Conservation (phyloP, 306 rosid genomes). For the Prinsepia uniflora region DNA sequence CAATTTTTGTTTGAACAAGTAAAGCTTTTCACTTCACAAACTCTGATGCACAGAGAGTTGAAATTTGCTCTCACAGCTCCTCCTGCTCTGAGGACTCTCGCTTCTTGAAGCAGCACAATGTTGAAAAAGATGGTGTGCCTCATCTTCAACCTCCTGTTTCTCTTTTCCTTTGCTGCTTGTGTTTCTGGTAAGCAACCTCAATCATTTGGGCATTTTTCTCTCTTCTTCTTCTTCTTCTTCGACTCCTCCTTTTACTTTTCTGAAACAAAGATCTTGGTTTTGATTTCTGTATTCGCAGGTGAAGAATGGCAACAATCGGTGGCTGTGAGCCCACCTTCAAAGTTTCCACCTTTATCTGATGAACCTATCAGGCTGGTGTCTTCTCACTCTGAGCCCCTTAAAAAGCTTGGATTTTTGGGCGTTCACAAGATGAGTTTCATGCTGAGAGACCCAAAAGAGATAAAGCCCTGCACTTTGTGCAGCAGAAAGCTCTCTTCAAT, state of each 20-base stretch:
- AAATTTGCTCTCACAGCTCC: too few species aligned
- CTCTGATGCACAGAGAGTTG: too few species aligned
- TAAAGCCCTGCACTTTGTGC: constrained; percentile 11
- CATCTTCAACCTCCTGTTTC: constrained; percentile 29
- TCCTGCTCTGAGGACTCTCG: too few species aligned
- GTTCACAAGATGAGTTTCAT: constrained; percentile 37
- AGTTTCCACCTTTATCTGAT: constrained; percentile 36
- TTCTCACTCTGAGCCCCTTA: constrained; percentile 43
- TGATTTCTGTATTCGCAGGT: constrained; percentile 35
- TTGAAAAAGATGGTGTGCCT: constrained; percentile 41
- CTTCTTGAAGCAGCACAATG: constrained; percentile 8
- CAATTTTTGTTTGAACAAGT: not conserved
- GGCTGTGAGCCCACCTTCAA: constrained; percentile 38
- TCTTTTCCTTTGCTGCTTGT: constrained; percentile 25
- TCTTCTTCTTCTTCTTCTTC: not conserved
- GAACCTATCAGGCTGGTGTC: constrained; percentile 38
- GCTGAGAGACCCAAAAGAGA: constrained; percentile 21
- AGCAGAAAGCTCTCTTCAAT: constrained; percentile 53
- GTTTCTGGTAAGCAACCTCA: constrained; percentile 41
- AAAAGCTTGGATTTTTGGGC: constrained; percentile 51
- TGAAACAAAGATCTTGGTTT: not conserved
- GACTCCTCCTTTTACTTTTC: not conserved
- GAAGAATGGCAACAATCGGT: constrained; percentile 44
- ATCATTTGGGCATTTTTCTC: constrained; percentile 7
- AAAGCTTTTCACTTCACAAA: not conserved